Conservation (phyloP, 257 asterid species). For the Scutellaria baicalensis region DNA sequence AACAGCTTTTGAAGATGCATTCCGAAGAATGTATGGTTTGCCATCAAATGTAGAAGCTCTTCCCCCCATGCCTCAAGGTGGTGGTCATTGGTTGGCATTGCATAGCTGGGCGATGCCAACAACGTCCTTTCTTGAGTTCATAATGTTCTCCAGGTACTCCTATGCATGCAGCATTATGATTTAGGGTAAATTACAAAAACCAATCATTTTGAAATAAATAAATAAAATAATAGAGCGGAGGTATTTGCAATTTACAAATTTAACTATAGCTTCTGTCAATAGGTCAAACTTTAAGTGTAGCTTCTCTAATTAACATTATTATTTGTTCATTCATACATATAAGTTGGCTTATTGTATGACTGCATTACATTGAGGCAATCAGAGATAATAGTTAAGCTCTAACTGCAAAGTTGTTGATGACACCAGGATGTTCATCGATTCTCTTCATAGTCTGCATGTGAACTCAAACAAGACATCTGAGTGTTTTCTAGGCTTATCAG, state of each 20-base stretch:
- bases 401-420: constrained; percentile 17
- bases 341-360: not conserved
- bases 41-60: constrained; percentile 80
- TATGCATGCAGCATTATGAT: not conserved
- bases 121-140: constrained; percentile 81
- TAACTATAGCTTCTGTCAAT: not conserved
- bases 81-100: constrained; percentile 85
- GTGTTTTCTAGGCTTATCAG: constrained; percentile 64
- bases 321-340: not conserved
- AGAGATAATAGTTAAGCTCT: constrained; percentile 1
- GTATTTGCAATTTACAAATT: not conserved
- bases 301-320: not conserved
- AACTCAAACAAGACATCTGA: constrained; percentile 29
- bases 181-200: not conserved
- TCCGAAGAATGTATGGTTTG: constrained; percentile 80
- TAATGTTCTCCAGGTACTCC: constrained; percentile 87
- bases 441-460: constrained; percentile 59
- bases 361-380: not conserved
- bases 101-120: constrained; percentile 99
- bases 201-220: not conserved
- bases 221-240: not conserved
- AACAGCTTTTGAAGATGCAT: constrained; percentile 70
- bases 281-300: not conserved
- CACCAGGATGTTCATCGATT: constrained; percentile 82
- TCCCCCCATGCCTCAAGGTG: constrained; percentile 98